A percentile compares a stretch with the other conserved stretches of the same genome.
Conservation (phyloP, 2,329 filamentous ascomycete genomes). For the Claviceps cyperi region DNA sequence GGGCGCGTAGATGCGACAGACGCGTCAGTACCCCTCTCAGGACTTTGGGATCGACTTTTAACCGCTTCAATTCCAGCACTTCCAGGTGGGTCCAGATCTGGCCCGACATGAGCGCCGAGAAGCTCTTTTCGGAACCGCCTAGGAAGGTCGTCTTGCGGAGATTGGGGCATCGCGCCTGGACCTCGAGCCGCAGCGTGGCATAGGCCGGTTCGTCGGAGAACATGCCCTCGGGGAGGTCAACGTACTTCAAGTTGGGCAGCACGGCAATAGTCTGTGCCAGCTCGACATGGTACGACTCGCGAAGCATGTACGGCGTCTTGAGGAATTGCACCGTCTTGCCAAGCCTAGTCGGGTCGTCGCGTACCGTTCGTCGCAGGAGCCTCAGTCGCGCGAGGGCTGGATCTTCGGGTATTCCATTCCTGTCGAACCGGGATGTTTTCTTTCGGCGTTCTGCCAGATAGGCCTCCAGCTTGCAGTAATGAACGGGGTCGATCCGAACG, state of each 20-base stretch:
- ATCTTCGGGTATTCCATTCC: slow-evolving; percentile 70
- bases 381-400: slow-evolving; percentile 61
- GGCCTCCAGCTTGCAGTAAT: slow-evolving; percentile 84
- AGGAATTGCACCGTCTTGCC: slow-evolving; percentile 61
- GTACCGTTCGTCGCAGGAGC: slow-evolving; percentile 67
- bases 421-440: slow-evolving; percentile 55
- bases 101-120: slow-evolving; percentile 53
- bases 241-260: slow-evolving; percentile 70
- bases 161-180: slow-evolving; percentile 70
- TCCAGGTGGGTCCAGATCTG: slow-evolving; percentile 57
- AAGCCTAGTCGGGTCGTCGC: slow-evolving; percentile 56
- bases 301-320: slow-evolving; percentile 89
- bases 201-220: slow-evolving; percentile 68
- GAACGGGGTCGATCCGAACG: slow-evolving; percentile 83
- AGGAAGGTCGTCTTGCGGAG: slow-evolving; percentile 82
- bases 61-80: slow-evolving; percentile 53
- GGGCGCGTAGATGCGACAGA: slow-evolving; percentile 52
- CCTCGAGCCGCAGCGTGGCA: slow-evolving; percentile 62
- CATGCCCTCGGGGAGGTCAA: slow-evolving; percentile 81
- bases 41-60: slow-evolving; percentile 55
- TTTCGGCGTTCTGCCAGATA: slow-evolving; percentile 67
- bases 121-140: slow-evolving; percentile 60
- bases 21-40: slow-evolving; percentile 57
- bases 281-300: slow-evolving; percentile 72
- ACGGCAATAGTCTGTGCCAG: slow-evolving; percentile 77